These are phyloP conservation scores for Aegilops umbellulata DNA, from an alignment of 176 grass and related monocot genomes.

Conservation along the genomic window DNA sequence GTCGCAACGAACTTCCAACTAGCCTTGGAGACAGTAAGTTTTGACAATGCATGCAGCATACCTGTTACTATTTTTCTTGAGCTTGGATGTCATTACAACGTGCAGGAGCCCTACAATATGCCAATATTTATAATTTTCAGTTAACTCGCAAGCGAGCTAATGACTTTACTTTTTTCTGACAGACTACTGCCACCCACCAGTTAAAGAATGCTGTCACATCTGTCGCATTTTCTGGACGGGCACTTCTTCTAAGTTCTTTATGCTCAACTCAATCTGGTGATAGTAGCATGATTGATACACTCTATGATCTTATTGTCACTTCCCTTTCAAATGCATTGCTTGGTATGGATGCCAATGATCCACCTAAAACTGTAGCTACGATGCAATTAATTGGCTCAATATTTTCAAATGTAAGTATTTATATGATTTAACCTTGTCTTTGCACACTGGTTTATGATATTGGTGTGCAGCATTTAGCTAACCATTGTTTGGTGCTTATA, in stretches of 20 bases:
- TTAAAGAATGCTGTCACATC: constrained; percentile 94
- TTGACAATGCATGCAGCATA: background rate
- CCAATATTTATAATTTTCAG: constrained; percentile 14
- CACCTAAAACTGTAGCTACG: constrained; percentile 91
- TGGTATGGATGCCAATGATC: constrained; percentile 99
- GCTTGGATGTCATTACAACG: constrained; percentile 1
- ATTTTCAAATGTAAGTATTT: constrained; percentile 88
- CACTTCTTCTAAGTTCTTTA: constrained; percentile 66
- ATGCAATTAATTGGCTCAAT: constrained; percentile 95
- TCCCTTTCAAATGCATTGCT: constrained; percentile 96
- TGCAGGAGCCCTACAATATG: background rate
- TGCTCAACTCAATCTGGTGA: constrained; percentile 51
- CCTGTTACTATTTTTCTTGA: constrained; percentile 22
- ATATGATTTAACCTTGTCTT: constrained; percentile 26
- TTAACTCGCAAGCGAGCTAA: constrained; percentile 28
- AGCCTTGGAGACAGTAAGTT: constrained; percentile 92
- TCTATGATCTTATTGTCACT: constrained; percentile 62
- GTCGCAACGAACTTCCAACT: constrained; percentile 81
- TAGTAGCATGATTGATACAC: constrained; percentile 33
- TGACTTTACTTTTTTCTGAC: constrained; percentile 20
- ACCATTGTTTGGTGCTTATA: constrained; percentile 41
- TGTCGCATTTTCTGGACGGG: constrained; percentile 84
- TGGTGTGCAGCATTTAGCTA: constrained; percentile 24
- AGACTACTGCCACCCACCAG: constrained; percentile 97
- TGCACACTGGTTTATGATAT: constrained; percentile 3